Evolutionary conservation across 306 rosid genomes (phyloP), one percentile per base, ranked within the genome.

Genomic region (Glycine latifolia): DNA sequence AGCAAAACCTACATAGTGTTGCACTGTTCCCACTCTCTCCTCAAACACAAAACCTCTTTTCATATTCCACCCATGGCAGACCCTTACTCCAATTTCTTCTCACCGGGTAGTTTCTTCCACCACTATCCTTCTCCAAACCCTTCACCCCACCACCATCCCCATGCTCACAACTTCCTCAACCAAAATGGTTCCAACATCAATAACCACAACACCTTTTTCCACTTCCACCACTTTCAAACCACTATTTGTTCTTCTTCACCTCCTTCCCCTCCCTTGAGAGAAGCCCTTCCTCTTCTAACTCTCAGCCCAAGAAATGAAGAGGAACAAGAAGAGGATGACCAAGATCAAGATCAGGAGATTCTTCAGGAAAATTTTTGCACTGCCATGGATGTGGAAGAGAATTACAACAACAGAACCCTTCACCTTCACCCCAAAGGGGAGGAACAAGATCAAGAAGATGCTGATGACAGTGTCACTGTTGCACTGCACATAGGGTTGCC

Each of bases 401-500:
- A 56, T 6, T 47, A 0, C 5, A 4, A 17, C 10, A 39, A 33
- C 9, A 8, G 53, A 5, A 73, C 44, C 54, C 13, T 39, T 37
- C 41, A 39, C 44, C 44, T 49, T 10, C 54, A 83, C 13, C 59
- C 61, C 6, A 71, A 16, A 39, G 80, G 82, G 4, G 73, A 81
- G 12, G 87, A 79, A 0, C 11, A 81, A 33, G 78, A 85, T 39
- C 6, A 39, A 3, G 86, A 77, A 0, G 54, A n/a, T 2, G 46
- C 15, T 3, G 53, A 52, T 11, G 68, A 7, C 4, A 80, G 83
- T 5, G 95, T 93, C 7, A 93, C 95, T 61, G 95, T 93, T 82
- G 96, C 97, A 80, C 96, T 93, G 0, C 97, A 90, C 84, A 93
- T 93, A 88, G 97, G 97, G 54, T 81, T 93, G 78, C 97, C 97